Conservation (phyloP, 129 eudicot genomes). For the Ambrosia trifida region DNA sequence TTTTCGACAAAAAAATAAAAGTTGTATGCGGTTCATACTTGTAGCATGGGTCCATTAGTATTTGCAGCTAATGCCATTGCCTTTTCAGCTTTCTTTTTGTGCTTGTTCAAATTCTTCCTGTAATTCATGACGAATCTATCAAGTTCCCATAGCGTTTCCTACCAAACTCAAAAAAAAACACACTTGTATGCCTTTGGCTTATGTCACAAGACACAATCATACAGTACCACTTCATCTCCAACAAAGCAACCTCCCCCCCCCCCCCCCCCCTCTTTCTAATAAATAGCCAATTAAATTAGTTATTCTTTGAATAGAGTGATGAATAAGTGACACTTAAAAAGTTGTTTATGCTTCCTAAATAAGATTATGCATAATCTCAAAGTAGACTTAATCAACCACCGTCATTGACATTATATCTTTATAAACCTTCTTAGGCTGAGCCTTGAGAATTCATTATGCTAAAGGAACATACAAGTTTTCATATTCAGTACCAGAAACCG, state of each 20-base stretch:
- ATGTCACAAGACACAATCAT: slow-evolving; percentile 61
- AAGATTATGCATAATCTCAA: slow-evolving; percentile 46
- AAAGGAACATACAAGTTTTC: slow-evolving; percentile 23
- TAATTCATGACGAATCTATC: slow-evolving; percentile 93
- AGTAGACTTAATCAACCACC: slow-evolving; percentile 31
- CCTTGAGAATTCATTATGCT: slow-evolving; percentile 17
- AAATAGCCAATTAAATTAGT: slow-evolving; percentile 50
- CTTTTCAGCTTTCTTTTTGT: slow-evolving; percentile 78
- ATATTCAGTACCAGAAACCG: slow-evolving; percentile 31
- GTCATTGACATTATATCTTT: slow-evolving; percentile 31
- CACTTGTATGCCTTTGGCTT: slow-evolving; percentile 49
- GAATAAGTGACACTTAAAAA: slow-evolving; percentile 37
- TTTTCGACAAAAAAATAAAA: slow-evolving; percentile 21
- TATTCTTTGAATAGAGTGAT: slow-evolving; percentile 30
- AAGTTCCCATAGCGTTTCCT: slow-evolving; percentile 92
- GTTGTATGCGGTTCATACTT: slow-evolving; percentile 17
- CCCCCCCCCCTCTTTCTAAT: too few species aligned
- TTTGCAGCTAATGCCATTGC: slow-evolving; percentile 54
- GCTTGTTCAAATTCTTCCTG: slow-evolving; percentile 90
- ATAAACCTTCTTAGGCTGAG: slow-evolving; percentile 33
- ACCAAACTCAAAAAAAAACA: slow-evolving; percentile 45
- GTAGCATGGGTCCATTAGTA: slow-evolving; percentile 34
- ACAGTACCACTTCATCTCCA: slow-evolving; percentile 59
- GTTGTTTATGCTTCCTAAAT: slow-evolving; percentile 57
- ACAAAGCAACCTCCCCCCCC: slow-evolving; percentile 61